Evolutionary conservation across 805 yeast species (phyloP), one percentile per base, ranked within the genome.

Genomic region (Saccharomycopsis oosterbeekiorum): DNA sequence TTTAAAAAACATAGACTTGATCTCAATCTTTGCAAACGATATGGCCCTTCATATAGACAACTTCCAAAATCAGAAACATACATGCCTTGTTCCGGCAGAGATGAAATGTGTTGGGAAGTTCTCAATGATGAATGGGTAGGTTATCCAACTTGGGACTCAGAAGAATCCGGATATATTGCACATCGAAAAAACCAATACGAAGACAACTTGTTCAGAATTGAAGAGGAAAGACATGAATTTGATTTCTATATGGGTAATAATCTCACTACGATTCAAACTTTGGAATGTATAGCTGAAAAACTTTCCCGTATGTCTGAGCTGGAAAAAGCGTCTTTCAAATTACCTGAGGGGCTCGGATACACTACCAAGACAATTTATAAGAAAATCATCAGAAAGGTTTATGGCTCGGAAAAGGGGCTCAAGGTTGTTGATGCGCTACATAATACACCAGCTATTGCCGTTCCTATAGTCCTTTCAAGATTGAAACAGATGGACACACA

Each of bases 121-220:
- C 77, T 88, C 67, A 88, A 88, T 71, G 96, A 88, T 71, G 94
- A 88, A 73, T 94, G 98, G 98, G 98, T 94, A 42, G 97, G 97
- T 6, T 98, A 94, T 74, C 99, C 99, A 24, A 96, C 97, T n/a
- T 94, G 99, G 99, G 99, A 98, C 3, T 93, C 98, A 0, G 99
- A 94, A 73, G 99, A 94, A 73, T 89, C 97, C 12, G 99, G 99
- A 0, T 94, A 93, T 69, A 92, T 94, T 71, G 97, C 99, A n/a
- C 99, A 94, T 73, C 84, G 98, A 66, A 94, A 94, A 74, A 94
- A 94, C 71, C 99, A 94, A 75, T 94, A 93, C 71, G 99, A 94
- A 74, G 99, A 94, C 72, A 89, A 94, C 57, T 75, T 94, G 60
- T 92, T 91, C 76, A 86, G 96, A 71, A 89, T 92, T 62, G 99